Evolutionary conservation across 495 filamentous ascomycete genomes (phyloP), one percentile per base, ranked within the genome.

Genomic region (Apiosordaria backusii): DNA sequence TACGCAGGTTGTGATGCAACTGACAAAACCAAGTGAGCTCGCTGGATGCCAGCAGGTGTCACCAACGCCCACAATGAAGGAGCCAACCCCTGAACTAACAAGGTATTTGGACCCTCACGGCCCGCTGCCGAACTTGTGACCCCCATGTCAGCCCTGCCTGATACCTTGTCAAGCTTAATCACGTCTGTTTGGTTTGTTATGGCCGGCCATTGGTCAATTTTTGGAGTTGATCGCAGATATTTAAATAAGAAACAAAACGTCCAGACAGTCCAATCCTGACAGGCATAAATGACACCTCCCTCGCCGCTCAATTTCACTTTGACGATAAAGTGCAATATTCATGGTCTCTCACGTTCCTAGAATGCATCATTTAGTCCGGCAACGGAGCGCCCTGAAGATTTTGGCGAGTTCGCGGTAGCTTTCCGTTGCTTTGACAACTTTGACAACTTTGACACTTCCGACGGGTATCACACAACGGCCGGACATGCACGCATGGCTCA

Each of bases 361-460:
- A 45, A 45, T 13, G 3, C 35, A 45, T 45, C 35, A 45, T 13
- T 15, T 13, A 45, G 9, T 45, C 35, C 35, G 35, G 35, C 35
- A 45, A 45, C 35, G 35, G 35, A 45, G 35, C 3, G 35, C 10
- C 35, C 10, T 45, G 55, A 58, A 16, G 55, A 58, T 58, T 58
- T 21, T 58, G 35, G 16, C 9, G 35, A 45, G 10, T 7, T 58
- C 13, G 55, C 55, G 55, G 55, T 26, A 22, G 9, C 55, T 58
- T 57, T 58, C 55, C 55, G 22, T 23, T 58, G 23, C 22, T 23
- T 57, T 58, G 55, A 58, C 55, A 58, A 26, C 21, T 22, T 58
- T 24, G 55, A 58, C 55, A 23, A 26, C 21, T 22, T 58, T 24
- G 55, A 58, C 55, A 23, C 21, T 58, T 18, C 19, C 55, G 55